Evolutionary conservation across 768 basidiomycete genomes (phyloP).

Genomic region (Vararia minispora): DNA sequence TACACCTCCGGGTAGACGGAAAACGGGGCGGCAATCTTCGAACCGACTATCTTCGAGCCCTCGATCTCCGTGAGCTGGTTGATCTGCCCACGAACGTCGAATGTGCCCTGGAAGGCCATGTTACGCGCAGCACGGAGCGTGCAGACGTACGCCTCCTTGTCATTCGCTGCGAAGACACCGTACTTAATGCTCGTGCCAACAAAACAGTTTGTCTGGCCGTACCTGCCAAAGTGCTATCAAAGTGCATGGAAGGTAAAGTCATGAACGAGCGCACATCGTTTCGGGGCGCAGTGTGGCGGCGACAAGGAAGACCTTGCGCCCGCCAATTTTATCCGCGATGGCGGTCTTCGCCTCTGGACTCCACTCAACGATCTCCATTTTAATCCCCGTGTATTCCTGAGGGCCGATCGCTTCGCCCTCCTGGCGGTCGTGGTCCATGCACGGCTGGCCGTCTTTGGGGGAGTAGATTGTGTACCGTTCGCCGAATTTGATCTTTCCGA

Average conservation of each 20-base stretch:
- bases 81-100: conserved; percentile 58
- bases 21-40: conserved; percentile 83
- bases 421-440: conserved; percentile 98
- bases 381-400: conserved; percentile 89
- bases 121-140: conserved; percentile 90
- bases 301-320: conserved; percentile 82
- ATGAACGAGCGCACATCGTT: conserved; percentile 61
- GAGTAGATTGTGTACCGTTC: conserved; percentile 98
- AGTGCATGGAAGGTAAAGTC: not conserved
- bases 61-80: conserved; percentile 67
- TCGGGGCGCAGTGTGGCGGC: conserved; percentile 94
- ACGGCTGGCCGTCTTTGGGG: conserved; percentile 96
- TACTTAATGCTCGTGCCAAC: conserved; percentile 88
- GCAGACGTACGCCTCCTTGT: conserved; percentile 80
- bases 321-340: conserved; percentile 60
- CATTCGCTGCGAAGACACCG: conserved; percentile 81
- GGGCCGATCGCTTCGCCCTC: conserved; percentile 93
- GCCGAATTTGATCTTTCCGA: conserved; percentile 95
- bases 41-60: conserved; percentile 74
- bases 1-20: conserved; percentile 78
- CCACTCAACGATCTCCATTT: conserved; percentile 90
- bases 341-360: conserved; percentile 51
- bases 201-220: conserved; percentile 97
- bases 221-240: conserved; percentile 36
- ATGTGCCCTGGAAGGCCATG: conserved; percentile 91